Base-by-base conservation (phyloP, 306 rosid genomes). In the Quercus robur region DNA sequence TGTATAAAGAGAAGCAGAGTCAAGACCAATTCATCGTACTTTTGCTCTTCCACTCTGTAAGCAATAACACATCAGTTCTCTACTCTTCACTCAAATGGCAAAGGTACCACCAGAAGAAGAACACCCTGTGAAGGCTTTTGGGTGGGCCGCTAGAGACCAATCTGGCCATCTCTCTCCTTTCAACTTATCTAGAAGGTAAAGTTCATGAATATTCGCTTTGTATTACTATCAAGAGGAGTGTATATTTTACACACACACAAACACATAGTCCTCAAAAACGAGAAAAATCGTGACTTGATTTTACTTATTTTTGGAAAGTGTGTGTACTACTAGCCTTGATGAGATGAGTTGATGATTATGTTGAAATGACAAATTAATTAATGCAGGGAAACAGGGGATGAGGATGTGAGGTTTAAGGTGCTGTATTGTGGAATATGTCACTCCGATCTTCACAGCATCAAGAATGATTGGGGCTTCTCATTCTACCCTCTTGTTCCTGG, bases 81-180 rank as follows among this genome's bases (percentile, higher is more conserved):
- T 21, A 3, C 12, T 7, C 35, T 15, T 3, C 17, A 30, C 30
- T 28, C 80, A 58, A 71, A 81, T 73, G 84, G 78, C 28, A 0
- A 57, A 70, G 19, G 11, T 49, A 10, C 77, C 79, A 9, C 79
- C 79, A 6, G 85, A 82, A 9, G n/a, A 56, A 70, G 88, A 87
- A 33, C 88, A 84, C 64, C 88, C 88, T 3, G 56, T 10, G 28
- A 82, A 77, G 77, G 87, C 90, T 12, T 75, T 79, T 31, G 91
- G 88, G 5, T 87, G 88, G 88, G 88, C 91, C 1, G 91, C 88
- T 14, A 77, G 76, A 19, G 87, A 87, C 49, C 2, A 77, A 1
- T 87, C 82, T 44, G 88, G 85, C 0, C 8, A 71, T 28, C 87
- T 87, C 66, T 82, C 80, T 25, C 88, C 91, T 21, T 85, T 85